Base-by-base conservation (phyloP, 345 rosid species). In the Brassica nigra region DNA sequence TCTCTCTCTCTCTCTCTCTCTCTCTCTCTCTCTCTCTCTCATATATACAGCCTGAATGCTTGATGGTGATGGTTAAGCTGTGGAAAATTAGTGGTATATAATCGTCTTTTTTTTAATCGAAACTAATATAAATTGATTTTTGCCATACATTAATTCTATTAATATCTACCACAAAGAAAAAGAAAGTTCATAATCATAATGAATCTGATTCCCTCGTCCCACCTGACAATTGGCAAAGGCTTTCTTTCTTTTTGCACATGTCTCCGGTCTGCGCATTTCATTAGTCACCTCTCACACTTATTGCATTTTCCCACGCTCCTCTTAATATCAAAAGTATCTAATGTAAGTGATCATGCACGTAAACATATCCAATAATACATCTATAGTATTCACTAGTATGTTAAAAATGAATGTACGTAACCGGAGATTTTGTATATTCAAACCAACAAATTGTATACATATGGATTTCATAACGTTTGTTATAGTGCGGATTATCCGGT, bases 191-290 rank as follows among this genome's bases (percentile, higher is more conserved):
- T 12, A 54, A 68, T 52, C 3, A 36, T 62, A 69, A 62, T 75
- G 68, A 70, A 80, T 74, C 71, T 37, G 83, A 80, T 70, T 75
- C 83, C 3, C 57, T 49, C 18, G 57, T n/a, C 76, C 79, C 79
- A 55, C 68, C 83, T 75, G 83, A 80, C 83, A 79, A 70, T 37
- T 63, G 75, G 72, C 62, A 75, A 70, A 75, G 37, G 27, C 57
- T 49, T 49, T 16, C 58, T 52, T 52, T 70, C 70, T 61, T 64
- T 80, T 69, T 7, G 49, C 78, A 79, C 57, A 49, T 79, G 82
- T 67, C 66, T 74, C 82, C 7, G 8, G 3, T 23, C 75, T 59
- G 64, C 52, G 69, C 57, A 73, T 67, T 69, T 80, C 76, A 75
- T 42, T 12, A 69, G 66, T 54, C 79, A 80, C 34, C 36, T 75